A percentile compares a stretch with the other conserved stretches of the same genome.
Conservation (phyloP, 345 rosid species). For the Populus ilicifolia region DNA sequence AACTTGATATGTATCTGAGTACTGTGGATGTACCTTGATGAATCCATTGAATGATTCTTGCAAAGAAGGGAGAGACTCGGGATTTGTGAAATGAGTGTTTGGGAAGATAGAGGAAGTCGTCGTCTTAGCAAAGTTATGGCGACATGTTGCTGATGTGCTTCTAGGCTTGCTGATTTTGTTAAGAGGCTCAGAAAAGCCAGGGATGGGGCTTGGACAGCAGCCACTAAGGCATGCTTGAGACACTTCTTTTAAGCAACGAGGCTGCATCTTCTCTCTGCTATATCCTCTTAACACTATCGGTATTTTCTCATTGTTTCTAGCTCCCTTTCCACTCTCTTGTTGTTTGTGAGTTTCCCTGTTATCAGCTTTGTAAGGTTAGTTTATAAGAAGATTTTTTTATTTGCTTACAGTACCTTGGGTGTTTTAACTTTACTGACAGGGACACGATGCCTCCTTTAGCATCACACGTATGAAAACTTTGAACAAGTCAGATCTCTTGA, state of each 20-base stretch:
- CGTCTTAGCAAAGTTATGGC: slow-evolving; percentile 57
- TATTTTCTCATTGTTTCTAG: slow-evolving; percentile 7
- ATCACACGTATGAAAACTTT: slow-evolving; percentile 3
- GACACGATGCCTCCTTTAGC: not conserved
- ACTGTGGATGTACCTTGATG: slow-evolving; percentile 60
- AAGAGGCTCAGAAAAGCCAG: slow-evolving; percentile 33
- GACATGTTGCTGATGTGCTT: slow-evolving; percentile 53
- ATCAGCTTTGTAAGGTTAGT: not conserved
- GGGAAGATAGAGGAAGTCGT: slow-evolving; percentile 68
- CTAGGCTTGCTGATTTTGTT: slow-evolving; percentile 28
- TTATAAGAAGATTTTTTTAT: not conserved
- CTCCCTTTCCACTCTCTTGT: not conserved
- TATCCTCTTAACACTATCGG: not conserved
- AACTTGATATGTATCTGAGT: slow-evolving; percentile 45
- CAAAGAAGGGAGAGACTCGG: slow-evolving; percentile 73
- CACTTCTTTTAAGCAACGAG: slow-evolving; percentile 38
- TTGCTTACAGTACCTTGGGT: not conserved
- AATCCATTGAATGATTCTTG: slow-evolving; percentile 58
- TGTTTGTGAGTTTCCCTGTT: not conserved
- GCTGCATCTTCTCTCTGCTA: slow-evolving; percentile 32
- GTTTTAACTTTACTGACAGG: slow-evolving; percentile 2
- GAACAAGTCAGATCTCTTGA: slow-evolving; percentile 27
- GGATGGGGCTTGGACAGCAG: slow-evolving; percentile 54
- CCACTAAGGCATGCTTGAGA: slow-evolving; percentile 49
- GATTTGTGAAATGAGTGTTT: slow-evolving; percentile 63